These are phyloP conservation scores for Aureobasidium vineae DNA, from an alignment of 2,329 filamentous ascomycete genomes.

Conservation along the genomic window DNA sequence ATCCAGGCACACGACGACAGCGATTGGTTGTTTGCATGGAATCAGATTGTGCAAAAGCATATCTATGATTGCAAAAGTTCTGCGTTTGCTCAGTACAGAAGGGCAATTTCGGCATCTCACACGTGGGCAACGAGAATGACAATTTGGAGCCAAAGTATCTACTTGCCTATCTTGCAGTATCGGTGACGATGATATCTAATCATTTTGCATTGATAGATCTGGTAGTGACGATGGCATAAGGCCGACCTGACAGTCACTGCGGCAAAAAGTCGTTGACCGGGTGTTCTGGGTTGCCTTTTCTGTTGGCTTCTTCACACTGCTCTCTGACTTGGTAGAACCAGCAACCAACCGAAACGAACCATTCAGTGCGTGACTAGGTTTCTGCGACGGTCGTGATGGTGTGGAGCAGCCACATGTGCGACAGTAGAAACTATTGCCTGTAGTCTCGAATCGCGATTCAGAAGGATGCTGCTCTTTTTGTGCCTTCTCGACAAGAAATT, in stretches of 20 bases:
- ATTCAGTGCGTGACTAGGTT: not conserved
- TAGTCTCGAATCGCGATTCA: not conserved
- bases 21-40: not conserved
- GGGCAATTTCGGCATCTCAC: not conserved
- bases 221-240: not conserved
- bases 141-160: not conserved
- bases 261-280: conserved; percentile 8
- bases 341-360: not conserved
- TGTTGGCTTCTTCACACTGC: not conserved
- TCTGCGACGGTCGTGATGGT: not conserved
- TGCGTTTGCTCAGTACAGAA: not conserved
- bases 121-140: not conserved
- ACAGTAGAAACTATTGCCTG: conserved; percentile 9
- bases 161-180: not conserved
- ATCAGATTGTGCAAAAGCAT: not conserved
- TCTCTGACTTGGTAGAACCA: not conserved
- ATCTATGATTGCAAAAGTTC: not conserved
- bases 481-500: not conserved
- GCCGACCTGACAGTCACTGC: not conserved
- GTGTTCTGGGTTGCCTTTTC: conserved; percentile 16
- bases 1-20: not conserved
- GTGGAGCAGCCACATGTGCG: not conserved
- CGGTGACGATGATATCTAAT: not conserved
- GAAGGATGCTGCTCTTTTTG: not conserved
- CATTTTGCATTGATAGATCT: not conserved